Evolutionary conservation across 176 grass and related monocot genomes (phyloP).

Genomic region (Hordeum marinum): DNA sequence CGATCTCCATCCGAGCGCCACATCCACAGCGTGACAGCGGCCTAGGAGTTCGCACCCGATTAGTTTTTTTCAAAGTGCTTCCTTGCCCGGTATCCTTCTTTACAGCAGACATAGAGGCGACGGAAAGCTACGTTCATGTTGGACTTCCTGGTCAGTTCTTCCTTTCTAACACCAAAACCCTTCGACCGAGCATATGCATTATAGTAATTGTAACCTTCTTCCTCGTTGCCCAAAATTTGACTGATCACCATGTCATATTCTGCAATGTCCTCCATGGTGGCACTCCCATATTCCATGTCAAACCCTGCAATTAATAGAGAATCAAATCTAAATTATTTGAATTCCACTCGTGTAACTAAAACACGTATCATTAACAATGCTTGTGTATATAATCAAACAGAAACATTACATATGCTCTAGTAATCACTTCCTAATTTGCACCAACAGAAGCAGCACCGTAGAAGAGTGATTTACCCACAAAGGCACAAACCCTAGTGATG

Average conservation of each 20-base stretch:
- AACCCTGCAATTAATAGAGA: no score
- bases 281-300: no score
- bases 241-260: no score
- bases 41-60: not conserved
- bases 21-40: not conserved
- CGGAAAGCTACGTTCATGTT: not conserved
- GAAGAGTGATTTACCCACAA: conserved; percentile 15
- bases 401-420: no score
- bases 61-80: not conserved
- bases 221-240: no score
- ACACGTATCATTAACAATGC: no score
- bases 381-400: no score
- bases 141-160: not conserved
- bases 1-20: not conserved
- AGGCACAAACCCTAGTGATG: not conserved
- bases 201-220: no score
- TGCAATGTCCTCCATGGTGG: no score
- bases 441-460: not conserved
- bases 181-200: not conserved
- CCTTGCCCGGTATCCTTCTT: not conserved
- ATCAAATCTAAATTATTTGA: no score
- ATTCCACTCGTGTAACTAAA: no score
- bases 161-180: not conserved
- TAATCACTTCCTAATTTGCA: conserved; percentile 7
- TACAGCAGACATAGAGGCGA: not conserved